phyloP scores from a whole-genome alignment of 495 filamentous ascomycete genomes.

The Neurospora sp. region DNA sequence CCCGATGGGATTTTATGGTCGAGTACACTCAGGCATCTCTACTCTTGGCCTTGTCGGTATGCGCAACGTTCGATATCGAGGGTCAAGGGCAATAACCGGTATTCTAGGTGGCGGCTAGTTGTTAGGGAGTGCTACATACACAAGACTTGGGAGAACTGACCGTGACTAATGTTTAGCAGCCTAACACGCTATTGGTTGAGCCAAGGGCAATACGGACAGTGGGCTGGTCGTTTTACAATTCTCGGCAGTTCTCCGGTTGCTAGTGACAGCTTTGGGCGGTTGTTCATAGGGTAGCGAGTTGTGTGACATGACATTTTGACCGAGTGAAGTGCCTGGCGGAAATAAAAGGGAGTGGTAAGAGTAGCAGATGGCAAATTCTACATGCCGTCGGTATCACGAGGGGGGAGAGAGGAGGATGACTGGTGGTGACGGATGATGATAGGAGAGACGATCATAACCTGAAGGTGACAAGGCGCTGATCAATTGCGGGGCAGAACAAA shows the following conservation, averaged over 20 bases:
- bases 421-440: neutral
- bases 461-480: neutral
- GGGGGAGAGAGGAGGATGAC: neutral
- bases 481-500: neutral
- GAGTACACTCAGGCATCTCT: neutral
- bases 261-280: neutral
- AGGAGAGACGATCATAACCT: neutral
- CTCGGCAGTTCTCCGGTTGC: neutral
- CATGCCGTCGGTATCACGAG: too few species aligned
- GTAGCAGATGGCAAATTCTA: neutral
- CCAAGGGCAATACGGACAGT: neutral
- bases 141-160: neutral
- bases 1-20: neutral
- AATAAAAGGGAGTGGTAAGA: too few species aligned
- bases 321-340: neutral
- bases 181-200: neutral
- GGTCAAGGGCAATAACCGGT: neutral
- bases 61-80: neutral
- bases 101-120: neutral
- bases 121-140: neutral
- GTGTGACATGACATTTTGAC: neutral
- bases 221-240: too few species aligned
- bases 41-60: neutral
- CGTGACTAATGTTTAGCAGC: neutral
- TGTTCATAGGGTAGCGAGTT: neutral